These are phyloP conservation scores for Hericium rajendrae DNA, from an alignment of 768 basidiomycete species.

Conservation along the genomic window DNA sequence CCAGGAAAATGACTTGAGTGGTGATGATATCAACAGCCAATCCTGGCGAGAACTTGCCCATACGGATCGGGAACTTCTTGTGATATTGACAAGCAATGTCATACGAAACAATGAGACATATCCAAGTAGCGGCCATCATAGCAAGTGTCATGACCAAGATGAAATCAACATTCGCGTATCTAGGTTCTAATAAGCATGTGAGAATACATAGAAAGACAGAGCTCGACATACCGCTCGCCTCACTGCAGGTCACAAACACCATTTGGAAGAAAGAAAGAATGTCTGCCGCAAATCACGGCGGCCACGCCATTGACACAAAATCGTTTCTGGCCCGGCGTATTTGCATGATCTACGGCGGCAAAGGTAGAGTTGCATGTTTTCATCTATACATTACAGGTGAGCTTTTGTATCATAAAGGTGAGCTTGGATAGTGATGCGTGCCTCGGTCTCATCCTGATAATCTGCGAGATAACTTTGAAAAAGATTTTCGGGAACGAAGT, in stretches of 20 bases:
- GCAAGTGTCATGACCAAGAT: neutral
- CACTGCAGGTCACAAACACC: neutral
- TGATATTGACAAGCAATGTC: constrained; percentile 22
- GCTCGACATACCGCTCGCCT: neutral
- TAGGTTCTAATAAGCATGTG: neutral
- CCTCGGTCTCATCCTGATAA: constrained; percentile 1
- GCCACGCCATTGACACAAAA: neutral
- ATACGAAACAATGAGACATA: constrained; percentile 7
- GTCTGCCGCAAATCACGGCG: neutral
- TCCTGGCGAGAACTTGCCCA: neutral
- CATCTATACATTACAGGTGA: neutral
- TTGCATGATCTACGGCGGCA: neutral
- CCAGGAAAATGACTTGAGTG: neutral
- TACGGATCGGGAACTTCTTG: constrained; percentile 11
- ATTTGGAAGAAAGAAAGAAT: neutral
- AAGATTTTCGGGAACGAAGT: constrained; percentile 6
- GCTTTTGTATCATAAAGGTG: neutral
- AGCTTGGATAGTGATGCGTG: neutral
- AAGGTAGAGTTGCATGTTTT: neutral
- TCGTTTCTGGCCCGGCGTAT: neutral
- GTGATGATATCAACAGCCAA: neutral
- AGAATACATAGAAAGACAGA: neutral
- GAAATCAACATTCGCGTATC: neutral
- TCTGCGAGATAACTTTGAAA: constrained; percentile 1
- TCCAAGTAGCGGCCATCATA: too few species aligned